Percentiles rank a stretch among this genome's conserved stretches.
phyloP scores from a whole-genome alignment of 2,329 filamentous ascomycete genomes.

The Ascochyta pisi region DNA sequence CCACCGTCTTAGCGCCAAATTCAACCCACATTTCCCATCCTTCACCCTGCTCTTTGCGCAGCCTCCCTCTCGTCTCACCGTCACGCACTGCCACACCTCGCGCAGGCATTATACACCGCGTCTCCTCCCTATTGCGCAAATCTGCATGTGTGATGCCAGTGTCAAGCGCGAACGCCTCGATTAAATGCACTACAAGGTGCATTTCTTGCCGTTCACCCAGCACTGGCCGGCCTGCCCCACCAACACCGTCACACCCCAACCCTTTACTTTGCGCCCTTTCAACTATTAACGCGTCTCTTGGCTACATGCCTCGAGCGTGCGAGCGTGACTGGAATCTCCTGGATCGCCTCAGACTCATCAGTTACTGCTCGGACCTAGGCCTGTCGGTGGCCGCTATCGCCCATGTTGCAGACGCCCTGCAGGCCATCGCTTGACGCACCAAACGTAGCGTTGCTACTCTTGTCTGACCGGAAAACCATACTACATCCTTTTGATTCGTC shows the following conservation, averaged over 20 bases:
- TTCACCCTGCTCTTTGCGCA: slow-evolving; percentile 27
- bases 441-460: slow-evolving; percentile 32
- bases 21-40: slow-evolving; percentile 18
- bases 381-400: slow-evolving; percentile 26
- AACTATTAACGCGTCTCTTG: background rate
- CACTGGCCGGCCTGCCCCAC: slow-evolving; percentile 1
- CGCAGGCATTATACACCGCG: slow-evolving; percentile 16
- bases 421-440: slow-evolving; percentile 29
- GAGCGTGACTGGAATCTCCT: slow-evolving; percentile 4
- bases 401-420: slow-evolving; percentile 17
- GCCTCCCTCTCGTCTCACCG: slow-evolving; percentile 31
- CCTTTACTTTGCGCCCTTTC: slow-evolving; percentile 8
- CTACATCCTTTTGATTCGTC: slow-evolving; percentile 26
- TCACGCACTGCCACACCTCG: slow-evolving; percentile 35
- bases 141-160: slow-evolving; percentile 9
- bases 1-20: background rate
- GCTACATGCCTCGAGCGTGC: background rate
- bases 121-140: slow-evolving; percentile 5
- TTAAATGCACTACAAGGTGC: background rate
- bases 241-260: background rate
- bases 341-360: slow-evolving; percentile 27
- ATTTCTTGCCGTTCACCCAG: slow-evolving; percentile 6
- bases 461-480: slow-evolving; percentile 41
- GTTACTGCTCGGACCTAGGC: slow-evolving; percentile 20
- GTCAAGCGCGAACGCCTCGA: slow-evolving; percentile 2